Base-by-base conservation (phyloP, 1,284 basidiomycete genomes). In the Ceratobasidium sp. region DNA sequence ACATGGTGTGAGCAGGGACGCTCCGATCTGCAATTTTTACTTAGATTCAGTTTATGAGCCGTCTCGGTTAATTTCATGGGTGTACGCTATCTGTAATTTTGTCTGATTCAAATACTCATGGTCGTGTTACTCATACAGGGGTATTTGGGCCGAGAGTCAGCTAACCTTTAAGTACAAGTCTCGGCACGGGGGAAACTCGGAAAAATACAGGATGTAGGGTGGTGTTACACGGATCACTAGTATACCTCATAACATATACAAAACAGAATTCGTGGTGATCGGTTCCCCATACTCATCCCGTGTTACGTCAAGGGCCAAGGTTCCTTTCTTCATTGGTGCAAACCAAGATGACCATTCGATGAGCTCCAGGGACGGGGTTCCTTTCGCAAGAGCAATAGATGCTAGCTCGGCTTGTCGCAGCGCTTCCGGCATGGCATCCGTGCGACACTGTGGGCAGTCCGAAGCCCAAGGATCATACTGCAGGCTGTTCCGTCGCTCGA, bases 331-430 rank as follows among this genome's bases (percentile, higher is more conserved):
- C 69, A 71, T 71, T n/a, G 69, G 69, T 4, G 69, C 69, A 30
- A 71, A 71, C 69, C 69, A 71, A 51, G 69, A 71, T 40, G 58
- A 40, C 69, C 69, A 71, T 25, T 71, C 69, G 44, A 71, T 51
- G 23, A 36, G 44, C 40, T 42, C 46, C 46, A 71, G 46, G 28
- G 56, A 60, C 33, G 58, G 69, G 18, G 46, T 46, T 8, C 33
- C 53, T 42, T 59, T 71, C 30, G 69, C 69, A 28, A 71, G 42
- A 16, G 69, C n/a, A 18, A 33, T 21, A 25, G 69, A 61, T 9
- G 69, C 58, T 8, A 46, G 18, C 33, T 71, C 69, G 16, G 69
- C 69, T 33, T 33, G 28, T 38, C 46, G 23, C 3, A 60, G n/a
- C 18, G 69, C 69, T 42, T 71, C 69, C 9, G 69, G 58, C 69